Evolutionary conservation across 2,329 filamentous ascomycete genomes (phyloP).

Genomic region (Paraphaeosphaeria sporulosa): DNA sequence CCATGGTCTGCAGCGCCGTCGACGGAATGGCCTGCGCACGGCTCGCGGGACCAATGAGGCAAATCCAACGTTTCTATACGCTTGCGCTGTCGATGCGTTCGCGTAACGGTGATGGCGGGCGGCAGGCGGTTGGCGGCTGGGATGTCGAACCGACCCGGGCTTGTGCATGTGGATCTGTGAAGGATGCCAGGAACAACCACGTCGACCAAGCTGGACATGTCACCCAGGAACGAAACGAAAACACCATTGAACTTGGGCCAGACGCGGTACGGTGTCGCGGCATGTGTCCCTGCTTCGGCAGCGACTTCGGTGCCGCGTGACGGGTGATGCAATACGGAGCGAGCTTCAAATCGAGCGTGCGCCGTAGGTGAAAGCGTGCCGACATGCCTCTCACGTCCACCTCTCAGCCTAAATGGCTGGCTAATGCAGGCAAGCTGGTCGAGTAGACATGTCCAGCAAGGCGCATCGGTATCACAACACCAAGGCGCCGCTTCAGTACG

Average conservation of each 20-base stretch:
- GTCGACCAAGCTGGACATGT: conserved; percentile 3
- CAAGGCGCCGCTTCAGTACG: conserved; percentile 10
- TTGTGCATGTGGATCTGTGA: neutral
- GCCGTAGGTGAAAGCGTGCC: conserved; percentile 6
- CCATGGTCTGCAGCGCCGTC: conserved; percentile 15
- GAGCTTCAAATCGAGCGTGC: neutral
- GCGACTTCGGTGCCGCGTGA: conserved; percentile 1
- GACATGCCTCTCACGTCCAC: conserved; percentile 24
- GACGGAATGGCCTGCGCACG: conserved; percentile 15
- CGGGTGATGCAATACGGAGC: conserved; percentile 4
- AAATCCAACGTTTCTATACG: neutral
- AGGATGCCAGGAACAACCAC: conserved; percentile 11
- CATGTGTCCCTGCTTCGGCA: neutral
- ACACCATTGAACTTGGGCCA: neutral
- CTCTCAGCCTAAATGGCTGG: conserved; percentile 45
- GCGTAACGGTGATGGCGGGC: conserved; percentile 32
- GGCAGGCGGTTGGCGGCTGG: conserved; percentile 28
- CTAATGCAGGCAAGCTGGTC: conserved; percentile 29
- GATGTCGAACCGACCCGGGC: conserved; percentile 32
- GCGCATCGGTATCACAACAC: conserved; percentile 19
- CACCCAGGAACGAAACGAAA: neutral
- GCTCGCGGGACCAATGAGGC: neutral
- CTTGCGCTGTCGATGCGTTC: conserved; percentile 18
- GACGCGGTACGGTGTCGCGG: conserved; percentile 1
- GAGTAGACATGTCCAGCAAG: conserved; percentile 32